Conservation (phyloP, 2,329 filamentous ascomycete genomes). For the Sporothrix schenckii region DNA sequence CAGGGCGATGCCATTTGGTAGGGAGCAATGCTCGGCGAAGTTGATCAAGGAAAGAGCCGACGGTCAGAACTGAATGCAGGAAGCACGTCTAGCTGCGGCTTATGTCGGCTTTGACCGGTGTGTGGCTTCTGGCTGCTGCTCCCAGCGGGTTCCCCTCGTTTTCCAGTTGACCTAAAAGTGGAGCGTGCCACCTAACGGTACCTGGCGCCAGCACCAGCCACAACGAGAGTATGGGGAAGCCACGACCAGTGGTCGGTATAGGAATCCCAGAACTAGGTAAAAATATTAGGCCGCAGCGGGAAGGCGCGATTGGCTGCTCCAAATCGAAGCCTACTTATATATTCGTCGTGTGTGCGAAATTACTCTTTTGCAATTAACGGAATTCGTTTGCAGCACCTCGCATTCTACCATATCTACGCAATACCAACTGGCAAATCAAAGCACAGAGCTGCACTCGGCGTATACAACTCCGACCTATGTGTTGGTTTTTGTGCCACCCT, state of each 20-base stretch:
- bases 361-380: too few species aligned
- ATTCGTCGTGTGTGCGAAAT: too few species aligned
- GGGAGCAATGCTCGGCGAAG: not conserved
- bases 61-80: not conserved
- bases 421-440: not conserved
- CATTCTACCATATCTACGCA: not conserved
- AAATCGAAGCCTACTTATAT: not conserved
- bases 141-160: too few species aligned
- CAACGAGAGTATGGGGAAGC: constrained; percentile 12
- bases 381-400: too few species aligned
- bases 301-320: not conserved
- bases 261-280: not conserved
- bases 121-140: not conserved
- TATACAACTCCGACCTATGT: too few species aligned
- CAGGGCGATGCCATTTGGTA: not conserved
- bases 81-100: constrained; percentile 26
- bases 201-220: not conserved
- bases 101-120: constrained; percentile 31
- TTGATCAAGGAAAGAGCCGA: constrained; percentile 13
- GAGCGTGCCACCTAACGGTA: constrained; percentile 15
- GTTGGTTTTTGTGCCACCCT: not conserved
- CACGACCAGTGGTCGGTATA: constrained; percentile 6
- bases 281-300: not conserved
- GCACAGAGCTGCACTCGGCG: not conserved
- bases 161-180: constrained; percentile 20